Base-by-base conservation (phyloP, 2,329 filamentous ascomycete species). In the Botrytis byssoidea region DNA sequence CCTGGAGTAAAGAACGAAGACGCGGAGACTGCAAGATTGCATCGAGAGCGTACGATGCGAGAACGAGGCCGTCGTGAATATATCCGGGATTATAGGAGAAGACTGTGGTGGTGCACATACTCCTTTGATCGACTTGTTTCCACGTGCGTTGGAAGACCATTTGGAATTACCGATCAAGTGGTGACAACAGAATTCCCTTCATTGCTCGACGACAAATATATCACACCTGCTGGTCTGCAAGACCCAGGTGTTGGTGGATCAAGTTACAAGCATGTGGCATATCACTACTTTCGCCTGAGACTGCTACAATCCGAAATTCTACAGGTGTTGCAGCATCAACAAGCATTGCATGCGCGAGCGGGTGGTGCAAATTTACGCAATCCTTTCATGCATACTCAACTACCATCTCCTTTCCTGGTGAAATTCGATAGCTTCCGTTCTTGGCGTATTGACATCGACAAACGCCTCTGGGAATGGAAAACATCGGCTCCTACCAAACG, bases 101-200 rank as follows among this genome's bases (percentile, higher is more conserved):
- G 95, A 46, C 85, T 98, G 22, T 98, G 95, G 94, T 98, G 96
- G 95, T 97, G 94, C 83, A 95, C 95, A 2, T 98, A 98, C 83
- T 95, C 93, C 8, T 90, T 98, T 72, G 95, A 98, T 82, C 89
- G 95, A n/a, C 89, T 98, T 8, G 95, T 98, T 69, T 96, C 94
- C 79, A 95, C 94, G 35, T 98, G 95, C 78, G 95, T 98, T 40
- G 95, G 95, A 55, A 88, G 95, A 72, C 96, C 95, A 10, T 97
- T 98, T 79, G 95, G 95, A 44, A 94, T 98, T 76, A 95, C 92
- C n/a, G 96, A 98, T 83, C 93, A 97, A 81, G 93, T 97, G 76
- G 93, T 98, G 79, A 98, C 95, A 22, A 98, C 95, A 0, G 94
- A 97, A 80, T 97, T 98, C 77, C 95, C 95, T 1, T 97, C 94